A percentile compares a stretch with the other conserved stretches of the same genome.
Evolutionary conservation across 768 basidiomycete genomes (phyloP).

Genomic region (Boletus coccyginus): DNA sequence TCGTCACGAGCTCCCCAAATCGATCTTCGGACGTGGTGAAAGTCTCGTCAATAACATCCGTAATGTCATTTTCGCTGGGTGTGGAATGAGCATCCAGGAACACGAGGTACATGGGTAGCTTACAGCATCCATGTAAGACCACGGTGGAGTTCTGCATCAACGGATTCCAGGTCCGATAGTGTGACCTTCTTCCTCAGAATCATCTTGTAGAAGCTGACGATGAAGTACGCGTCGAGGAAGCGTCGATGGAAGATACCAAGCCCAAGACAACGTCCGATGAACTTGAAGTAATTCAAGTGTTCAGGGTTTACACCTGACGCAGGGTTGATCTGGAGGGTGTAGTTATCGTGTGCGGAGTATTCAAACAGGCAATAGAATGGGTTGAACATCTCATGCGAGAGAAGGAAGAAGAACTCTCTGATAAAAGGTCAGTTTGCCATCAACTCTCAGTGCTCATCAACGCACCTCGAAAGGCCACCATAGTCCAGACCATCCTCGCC

Average conservation of each 20-base stretch:
- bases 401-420: constrained; percentile 99
- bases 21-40: constrained; percentile 97
- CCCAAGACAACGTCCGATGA: constrained; percentile 94
- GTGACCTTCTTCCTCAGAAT: constrained; percentile 97
- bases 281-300: constrained; percentile 99
- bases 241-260: constrained; percentile 98
- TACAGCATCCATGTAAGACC: constrained; percentile 99
- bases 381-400: constrained; percentile 99
- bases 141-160: constrained; percentile 92
- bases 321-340: constrained; percentile 98
- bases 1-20: constrained; percentile 97
- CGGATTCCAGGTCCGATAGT: constrained; percentile 90
- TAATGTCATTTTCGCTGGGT: constrained; percentile 92
- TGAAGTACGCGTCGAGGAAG: constrained; percentile 99
- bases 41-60: constrained; percentile 96
- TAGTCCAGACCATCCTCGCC: constrained; percentile 99
- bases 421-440: constrained; percentile 7
- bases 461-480: constrained; percentile 92
- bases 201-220: constrained; percentile 99
- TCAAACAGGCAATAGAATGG: constrained; percentile 99
- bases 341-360: constrained; percentile 99
- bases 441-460: constrained; percentile 3
- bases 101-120: constrained; percentile 31
- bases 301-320: constrained; percentile 98
- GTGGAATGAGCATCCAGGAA: constrained; percentile 9